phyloP scores from a whole-genome alignment of 2,329 filamentous ascomycete genomes.

The Pestalotiopsis sp. region DNA sequence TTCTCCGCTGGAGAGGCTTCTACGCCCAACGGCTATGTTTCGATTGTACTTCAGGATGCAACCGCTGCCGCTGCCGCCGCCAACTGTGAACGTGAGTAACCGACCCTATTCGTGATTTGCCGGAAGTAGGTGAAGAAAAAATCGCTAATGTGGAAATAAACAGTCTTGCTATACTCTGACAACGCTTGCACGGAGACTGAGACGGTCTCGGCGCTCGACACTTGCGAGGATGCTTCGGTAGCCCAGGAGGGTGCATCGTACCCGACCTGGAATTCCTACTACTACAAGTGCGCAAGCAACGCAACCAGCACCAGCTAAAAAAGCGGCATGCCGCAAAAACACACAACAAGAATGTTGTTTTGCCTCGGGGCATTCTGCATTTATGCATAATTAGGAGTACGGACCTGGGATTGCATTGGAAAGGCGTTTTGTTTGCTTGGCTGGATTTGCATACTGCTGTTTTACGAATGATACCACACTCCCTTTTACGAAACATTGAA shows the following conservation, averaged over 20 bases:
- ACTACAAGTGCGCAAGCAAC: neutral
- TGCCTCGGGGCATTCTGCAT: neutral
- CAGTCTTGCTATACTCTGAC: constrained; percentile 10
- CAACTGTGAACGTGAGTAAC: constrained; percentile 12
- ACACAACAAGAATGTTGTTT: too few relatives aligned
- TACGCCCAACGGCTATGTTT: constrained; percentile 8
- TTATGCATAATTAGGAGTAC: neutral
- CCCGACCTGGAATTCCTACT: constrained; percentile 16
- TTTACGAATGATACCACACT: neutral
- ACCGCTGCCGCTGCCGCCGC: neutral
- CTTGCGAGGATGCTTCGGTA: constrained; percentile 11
- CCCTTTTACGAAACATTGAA: neutral
- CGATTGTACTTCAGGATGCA: constrained; percentile 4
- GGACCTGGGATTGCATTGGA: neutral
- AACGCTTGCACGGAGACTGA: neutral
- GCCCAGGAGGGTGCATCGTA: neutral
- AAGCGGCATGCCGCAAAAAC: neutral
- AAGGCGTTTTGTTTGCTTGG: neutral
- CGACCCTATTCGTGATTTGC: neutral
- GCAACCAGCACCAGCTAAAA: neutral
- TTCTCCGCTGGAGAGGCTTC: neutral
- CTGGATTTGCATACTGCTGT: neutral
- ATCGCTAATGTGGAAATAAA: neutral
- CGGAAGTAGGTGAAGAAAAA: neutral
- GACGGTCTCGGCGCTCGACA: neutral